Percentiles rank a stretch among this genome's conserved stretches.
phyloP scores from a whole-genome alignment of 129 eudicot genomes.

The Helichrysum umbraculigerum region DNA sequence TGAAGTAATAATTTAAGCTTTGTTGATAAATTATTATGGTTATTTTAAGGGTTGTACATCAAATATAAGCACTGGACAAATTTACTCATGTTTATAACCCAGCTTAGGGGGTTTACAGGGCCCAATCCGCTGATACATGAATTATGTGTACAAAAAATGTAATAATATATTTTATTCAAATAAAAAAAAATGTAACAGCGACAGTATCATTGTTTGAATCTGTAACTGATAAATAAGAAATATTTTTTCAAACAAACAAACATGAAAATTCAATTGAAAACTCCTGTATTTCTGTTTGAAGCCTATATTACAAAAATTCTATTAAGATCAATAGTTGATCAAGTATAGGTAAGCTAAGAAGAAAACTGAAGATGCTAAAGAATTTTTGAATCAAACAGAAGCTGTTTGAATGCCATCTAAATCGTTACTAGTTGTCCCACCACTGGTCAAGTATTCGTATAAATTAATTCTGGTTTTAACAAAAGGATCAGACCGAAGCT shows the following conservation, averaged over 20 bases:
- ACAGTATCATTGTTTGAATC: too few species aligned
- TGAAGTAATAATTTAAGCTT: too few species aligned
- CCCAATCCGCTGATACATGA: too few species aligned
- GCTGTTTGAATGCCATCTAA: constrained; percentile 8
- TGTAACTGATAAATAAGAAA: neutral
- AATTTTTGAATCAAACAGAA: constrained; percentile 14
- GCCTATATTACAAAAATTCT: constrained; percentile 1
- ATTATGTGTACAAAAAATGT: too few species aligned
- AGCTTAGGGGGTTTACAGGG: too few species aligned
- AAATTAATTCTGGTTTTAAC: constrained; percentile 1
- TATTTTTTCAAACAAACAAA: too few species aligned
- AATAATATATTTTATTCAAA: too few species aligned
- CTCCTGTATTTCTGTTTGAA: neutral
- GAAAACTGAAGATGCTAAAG: constrained; percentile 1
- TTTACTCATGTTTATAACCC: too few species aligned
- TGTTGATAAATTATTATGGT: too few species aligned
- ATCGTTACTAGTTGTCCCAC: neutral
- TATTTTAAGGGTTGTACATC: too few species aligned
- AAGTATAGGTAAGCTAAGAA: neutral
- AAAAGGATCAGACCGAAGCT: constrained; percentile 26
- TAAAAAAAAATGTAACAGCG: too few species aligned
- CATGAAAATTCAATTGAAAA: neutral
- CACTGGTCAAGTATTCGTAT: constrained; percentile 7
- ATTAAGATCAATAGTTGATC: neutral
- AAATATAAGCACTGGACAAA: too few species aligned